phyloP scores from a whole-genome alignment of 805 yeast species.

The Ogataea salicorniae region DNA sequence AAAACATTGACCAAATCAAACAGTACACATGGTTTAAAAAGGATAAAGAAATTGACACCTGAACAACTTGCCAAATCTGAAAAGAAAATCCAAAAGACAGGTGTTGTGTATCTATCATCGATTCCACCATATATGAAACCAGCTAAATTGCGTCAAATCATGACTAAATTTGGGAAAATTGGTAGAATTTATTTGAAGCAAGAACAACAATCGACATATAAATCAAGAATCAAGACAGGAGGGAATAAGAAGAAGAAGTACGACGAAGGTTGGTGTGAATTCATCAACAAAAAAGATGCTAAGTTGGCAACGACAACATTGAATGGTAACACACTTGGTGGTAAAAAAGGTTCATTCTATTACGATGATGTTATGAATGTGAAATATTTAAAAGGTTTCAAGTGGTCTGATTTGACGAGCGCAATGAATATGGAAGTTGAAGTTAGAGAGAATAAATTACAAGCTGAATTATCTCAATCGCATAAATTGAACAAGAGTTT shows the following conservation, averaged over 20 bases:
- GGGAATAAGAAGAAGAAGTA: conserved; percentile 87
- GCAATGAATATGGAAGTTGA: conserved; percentile 90
- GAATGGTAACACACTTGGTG: conserved; percentile 88
- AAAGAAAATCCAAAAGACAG: conserved; percentile 61
- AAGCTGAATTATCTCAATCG: conserved; percentile 86
- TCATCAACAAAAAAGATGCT: conserved; percentile 76
- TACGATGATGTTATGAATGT: conserved; percentile 92
- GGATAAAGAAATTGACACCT: conserved; percentile 52
- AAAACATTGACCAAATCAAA: conserved; percentile 10
- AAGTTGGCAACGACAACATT: conserved; percentile 80
- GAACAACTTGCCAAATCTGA: conserved; percentile 50
- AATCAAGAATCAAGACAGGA: conserved; percentile 71
- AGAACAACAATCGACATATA: conserved; percentile 64
- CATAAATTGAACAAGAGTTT: conserved; percentile 80
- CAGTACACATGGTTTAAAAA: conserved; percentile 31
- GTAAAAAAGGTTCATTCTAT: conserved; percentile 84
- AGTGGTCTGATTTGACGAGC: conserved; percentile 92
- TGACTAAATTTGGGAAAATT: conserved; percentile 79
- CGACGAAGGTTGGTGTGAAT: conserved; percentile 98
- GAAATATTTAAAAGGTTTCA: conserved; percentile 84
- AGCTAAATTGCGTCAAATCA: conserved; percentile 74
- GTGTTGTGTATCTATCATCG: conserved; percentile 87
- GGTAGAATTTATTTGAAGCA: conserved; percentile 84
- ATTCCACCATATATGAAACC: conserved; percentile 99
- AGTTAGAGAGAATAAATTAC: conserved; percentile 78